A percentile compares a stretch with the other conserved stretches of the same genome.
Conservation (phyloP, 495 filamentous ascomycete species). For the Podospora sp. region DNA sequence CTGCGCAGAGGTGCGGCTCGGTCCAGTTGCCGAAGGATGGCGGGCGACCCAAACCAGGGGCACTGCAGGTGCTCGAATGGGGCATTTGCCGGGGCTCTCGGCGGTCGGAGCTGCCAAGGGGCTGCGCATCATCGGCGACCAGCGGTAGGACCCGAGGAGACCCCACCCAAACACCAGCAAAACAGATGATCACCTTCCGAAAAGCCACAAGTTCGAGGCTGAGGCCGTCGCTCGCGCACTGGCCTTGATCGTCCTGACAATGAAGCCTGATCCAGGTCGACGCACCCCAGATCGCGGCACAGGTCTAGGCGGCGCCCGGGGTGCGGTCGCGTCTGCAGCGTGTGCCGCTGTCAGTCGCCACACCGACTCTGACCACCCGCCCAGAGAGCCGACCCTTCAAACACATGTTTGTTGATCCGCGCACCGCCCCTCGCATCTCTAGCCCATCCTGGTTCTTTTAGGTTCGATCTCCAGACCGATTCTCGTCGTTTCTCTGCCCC, state of each 20-base stretch:
- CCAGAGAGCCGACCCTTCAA: not conserved
- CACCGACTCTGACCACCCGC: not conserved
- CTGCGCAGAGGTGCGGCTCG: conserved; percentile 14
- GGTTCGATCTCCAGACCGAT: not conserved
- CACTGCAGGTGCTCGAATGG: not conserved
- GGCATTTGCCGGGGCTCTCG: not conserved
- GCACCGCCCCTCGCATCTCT: not conserved
- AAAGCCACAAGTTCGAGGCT: not conserved
- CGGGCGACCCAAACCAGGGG: not conserved
- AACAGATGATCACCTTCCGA: conserved; percentile 24
- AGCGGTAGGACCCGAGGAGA: conserved; percentile 6
- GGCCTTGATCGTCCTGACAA: not conserved
- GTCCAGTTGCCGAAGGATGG: conserved; percentile 18
- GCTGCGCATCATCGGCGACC: not conserved
- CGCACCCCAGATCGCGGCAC: conserved; percentile 6
- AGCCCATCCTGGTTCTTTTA: no score
- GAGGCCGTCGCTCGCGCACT: not conserved
- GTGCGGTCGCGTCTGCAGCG: not conserved
- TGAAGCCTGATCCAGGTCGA: conserved; percentile 2
- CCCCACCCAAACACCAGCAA: conserved; percentile 28
- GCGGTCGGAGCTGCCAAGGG: not conserved
- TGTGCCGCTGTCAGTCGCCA: not conserved
- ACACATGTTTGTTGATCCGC: conserved; percentile 10
- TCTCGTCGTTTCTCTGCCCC: not conserved
- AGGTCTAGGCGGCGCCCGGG: not conserved